A percentile compares a stretch with the other conserved stretches of the same genome.
Conservation (phyloP, 148 eudicot species). For the Diospyros lotus region DNA sequence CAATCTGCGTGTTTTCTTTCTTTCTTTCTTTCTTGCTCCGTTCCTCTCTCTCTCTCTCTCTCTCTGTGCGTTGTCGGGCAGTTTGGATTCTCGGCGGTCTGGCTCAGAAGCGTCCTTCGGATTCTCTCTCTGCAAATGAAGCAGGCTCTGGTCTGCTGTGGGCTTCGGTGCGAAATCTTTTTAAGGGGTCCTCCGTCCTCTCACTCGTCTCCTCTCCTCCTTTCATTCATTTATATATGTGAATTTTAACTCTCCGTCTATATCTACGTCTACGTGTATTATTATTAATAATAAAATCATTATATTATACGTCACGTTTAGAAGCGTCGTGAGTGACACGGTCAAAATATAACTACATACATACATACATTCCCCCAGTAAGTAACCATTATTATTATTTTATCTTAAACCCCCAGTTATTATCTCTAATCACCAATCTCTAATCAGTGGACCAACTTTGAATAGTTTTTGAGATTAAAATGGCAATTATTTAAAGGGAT, state of each 20-base stretch:
- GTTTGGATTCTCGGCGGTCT: conserved; percentile 13
- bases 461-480: no score
- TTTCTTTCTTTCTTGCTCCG: conserved; percentile 2
- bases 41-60: neutral
- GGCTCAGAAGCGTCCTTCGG: conserved; percentile 20
- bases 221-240: no score
- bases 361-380: no score
- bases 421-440: no score
- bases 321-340: neutral
- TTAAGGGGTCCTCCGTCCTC: conserved; percentile 12
- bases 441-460: no score
- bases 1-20: neutral
- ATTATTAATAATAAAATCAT: neutral
- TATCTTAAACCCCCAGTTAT: no score
- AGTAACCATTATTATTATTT: no score
- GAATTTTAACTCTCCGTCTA: neutral
- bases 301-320: neutral
- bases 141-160: conserved; percentile 6
- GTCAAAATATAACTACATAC: neutral
- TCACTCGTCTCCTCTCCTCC: neutral
- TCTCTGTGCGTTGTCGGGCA: neutral
- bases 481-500: no score
- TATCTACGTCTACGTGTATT: neutral
- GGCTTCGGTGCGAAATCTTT: conserved; percentile 10
- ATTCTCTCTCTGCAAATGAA: conserved; percentile 24